phyloP scores from a whole-genome alignment of 306 rosid genomes.

The Dryas alaskensis region DNA sequence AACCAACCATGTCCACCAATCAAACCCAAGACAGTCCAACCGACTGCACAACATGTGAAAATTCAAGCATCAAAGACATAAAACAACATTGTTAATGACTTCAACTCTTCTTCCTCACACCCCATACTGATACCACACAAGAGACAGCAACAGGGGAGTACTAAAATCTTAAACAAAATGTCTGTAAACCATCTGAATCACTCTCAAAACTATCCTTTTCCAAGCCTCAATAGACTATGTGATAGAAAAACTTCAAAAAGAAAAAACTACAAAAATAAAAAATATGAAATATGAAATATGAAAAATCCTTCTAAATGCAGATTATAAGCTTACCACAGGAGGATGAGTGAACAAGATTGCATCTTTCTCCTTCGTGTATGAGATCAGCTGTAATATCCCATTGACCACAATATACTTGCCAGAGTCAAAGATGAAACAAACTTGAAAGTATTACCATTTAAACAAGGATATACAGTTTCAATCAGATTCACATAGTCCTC shows the following conservation, averaged over 20 bases:
- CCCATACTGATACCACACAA: not conserved
- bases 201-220: not conserved
- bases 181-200: not conserved
- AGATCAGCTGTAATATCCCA: slow-evolving; percentile 21
- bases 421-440: slow-evolving; percentile 19
- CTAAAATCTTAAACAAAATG: not conserved
- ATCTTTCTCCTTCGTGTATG: slow-evolving; percentile 15
- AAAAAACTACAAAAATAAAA: not conserved
- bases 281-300: not conserved
- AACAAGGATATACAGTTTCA: not conserved
- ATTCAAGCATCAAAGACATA: not conserved
- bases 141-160: no score
- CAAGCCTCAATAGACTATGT: not conserved
- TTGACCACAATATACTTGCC: slow-evolving; percentile 21
- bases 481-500: not conserved
- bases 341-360: slow-evolving; percentile 26
- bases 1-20: not conserved
- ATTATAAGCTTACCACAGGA: slow-evolving; percentile 3
- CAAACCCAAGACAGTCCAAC: not conserved
- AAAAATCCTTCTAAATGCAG: no score
- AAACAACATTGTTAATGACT: not conserved
- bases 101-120: not conserved
- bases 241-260: not conserved
- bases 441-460: not conserved
- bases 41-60: not conserved